Evolutionary conservation across 2,329 filamentous ascomycete genomes (phyloP).

Genomic region (Ascochyta fabae): DNA sequence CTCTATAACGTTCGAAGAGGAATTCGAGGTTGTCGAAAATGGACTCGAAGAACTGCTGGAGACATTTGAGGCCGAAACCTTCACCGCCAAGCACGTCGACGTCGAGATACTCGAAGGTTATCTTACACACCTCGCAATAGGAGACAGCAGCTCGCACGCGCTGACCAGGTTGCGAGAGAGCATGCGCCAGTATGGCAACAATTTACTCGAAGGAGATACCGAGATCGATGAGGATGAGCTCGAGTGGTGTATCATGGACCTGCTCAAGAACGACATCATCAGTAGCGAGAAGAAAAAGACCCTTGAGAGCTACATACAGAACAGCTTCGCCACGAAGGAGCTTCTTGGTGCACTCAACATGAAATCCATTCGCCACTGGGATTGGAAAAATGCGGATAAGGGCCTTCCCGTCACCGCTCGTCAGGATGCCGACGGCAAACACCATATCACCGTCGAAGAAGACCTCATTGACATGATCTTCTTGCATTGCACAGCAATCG

Average conservation of each 20-base stretch:
- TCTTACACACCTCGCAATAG: slow-evolving; percentile 24
- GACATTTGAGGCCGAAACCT: slow-evolving; percentile 37
- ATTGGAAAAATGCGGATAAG: slow-evolving; percentile 27
- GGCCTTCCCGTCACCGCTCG: slow-evolving; percentile 34
- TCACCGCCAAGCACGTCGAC: slow-evolving; percentile 25
- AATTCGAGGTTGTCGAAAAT: slow-evolving; percentile 58
- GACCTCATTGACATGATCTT: slow-evolving; percentile 39
- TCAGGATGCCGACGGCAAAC: slow-evolving; percentile 30
- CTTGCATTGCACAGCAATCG: slow-evolving; percentile 29
- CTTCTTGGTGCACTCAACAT: slow-evolving; percentile 32
- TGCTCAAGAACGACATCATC: slow-evolving; percentile 58
- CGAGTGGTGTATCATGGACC: slow-evolving; percentile 55
- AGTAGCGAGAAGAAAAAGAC: slow-evolving; percentile 55
- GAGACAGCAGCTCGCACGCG: not conserved
- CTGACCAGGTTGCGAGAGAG: slow-evolving; percentile 20
- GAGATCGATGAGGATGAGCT: slow-evolving; percentile 54
- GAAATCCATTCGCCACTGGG: slow-evolving; percentile 35
- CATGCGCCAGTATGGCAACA: slow-evolving; percentile 23
- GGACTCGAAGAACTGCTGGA: slow-evolving; percentile 62
- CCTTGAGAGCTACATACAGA: slow-evolving; percentile 36
- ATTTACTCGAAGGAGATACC: slow-evolving; percentile 17
- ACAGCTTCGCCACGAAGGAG: slow-evolving; percentile 30
- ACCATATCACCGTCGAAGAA: slow-evolving; percentile 35
- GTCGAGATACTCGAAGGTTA: slow-evolving; percentile 28
- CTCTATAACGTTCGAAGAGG: slow-evolving; percentile 39